Conservation (phyloP, 495 filamentous ascomycete species). For the Penicillium salamii region DNA sequence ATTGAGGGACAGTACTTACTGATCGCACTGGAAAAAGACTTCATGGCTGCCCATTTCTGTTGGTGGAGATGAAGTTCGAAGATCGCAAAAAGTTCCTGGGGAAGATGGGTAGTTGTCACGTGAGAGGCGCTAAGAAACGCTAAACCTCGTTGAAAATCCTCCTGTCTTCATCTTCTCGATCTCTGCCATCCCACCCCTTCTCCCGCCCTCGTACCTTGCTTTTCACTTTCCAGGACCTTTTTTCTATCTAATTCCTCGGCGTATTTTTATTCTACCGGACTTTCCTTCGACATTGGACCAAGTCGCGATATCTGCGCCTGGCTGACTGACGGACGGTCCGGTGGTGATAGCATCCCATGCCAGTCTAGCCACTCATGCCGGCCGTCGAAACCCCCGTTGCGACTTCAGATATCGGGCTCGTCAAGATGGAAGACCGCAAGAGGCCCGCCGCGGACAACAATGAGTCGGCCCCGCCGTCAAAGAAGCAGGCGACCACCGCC, state of each 20-base stretch:
- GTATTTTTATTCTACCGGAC: conserved; percentile 1
- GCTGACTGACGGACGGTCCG: conserved; percentile 37
- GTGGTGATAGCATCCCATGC: conserved; percentile 40
- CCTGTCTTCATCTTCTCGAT: conserved; percentile 31
- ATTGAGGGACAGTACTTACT: conserved; percentile 35
- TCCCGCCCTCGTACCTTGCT: conserved; percentile 2
- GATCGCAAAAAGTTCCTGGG: conserved; percentile 17
- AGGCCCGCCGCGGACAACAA: conserved; percentile 75
- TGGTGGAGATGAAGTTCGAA: conserved; percentile 7
- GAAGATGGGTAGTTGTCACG: conserved; percentile 25
- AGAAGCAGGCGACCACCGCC: conserved; percentile 72
- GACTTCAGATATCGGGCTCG: conserved; percentile 66
- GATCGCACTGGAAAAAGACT: conserved; percentile 54
- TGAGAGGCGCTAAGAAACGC: conserved; percentile 31
- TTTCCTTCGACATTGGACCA: conserved; percentile 24
- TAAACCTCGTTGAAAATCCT: conserved; percentile 41
- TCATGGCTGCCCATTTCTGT: conserved; percentile 40
- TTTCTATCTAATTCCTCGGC: conserved; percentile 4
- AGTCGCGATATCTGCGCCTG: conserved; percentile 30
- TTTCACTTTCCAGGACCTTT: neutral
- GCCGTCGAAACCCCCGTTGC: conserved; percentile 68
- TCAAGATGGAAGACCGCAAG: conserved; percentile 98
- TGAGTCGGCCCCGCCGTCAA: conserved; percentile 76
- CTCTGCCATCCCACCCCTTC: conserved; percentile 25
- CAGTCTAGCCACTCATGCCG: conserved; percentile 69